Base-by-base conservation (phyloP, 768 basidiomycete species). In the Trametes cinnabarina region DNA sequence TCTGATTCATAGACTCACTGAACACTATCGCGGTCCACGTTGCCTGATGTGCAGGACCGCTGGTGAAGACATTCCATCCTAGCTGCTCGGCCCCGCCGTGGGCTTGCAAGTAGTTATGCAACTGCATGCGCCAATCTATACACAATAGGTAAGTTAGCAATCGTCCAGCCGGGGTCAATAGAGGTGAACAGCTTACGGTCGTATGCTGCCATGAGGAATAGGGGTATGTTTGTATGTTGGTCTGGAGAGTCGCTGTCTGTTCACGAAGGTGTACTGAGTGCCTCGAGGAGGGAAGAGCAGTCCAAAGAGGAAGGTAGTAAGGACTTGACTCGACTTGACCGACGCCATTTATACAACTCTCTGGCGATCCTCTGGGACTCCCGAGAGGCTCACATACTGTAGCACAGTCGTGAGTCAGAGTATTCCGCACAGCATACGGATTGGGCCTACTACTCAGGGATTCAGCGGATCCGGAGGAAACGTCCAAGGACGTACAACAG, bases 51-150 rank as follows among this genome's bases (percentile, higher is more conserved):
- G 57, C 51, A 15, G 66, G 68, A 26, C 70, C 70, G 1, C 57
- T 25, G 37, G 63, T 57, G 51, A 51, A 61, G 1, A 66, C 55
- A 37, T 68, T 63, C 70, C 70, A 71, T 22, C 53, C 56, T 4
- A 71, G 58, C 35, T 62, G 48, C 12, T 54, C 60, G 7, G 62
- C 48, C 25, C 66, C 66, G 4, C 66, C 67, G 54, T 68, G 65
- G 22, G 58, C 58, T 47, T 71, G 70, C 48, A 71, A 65, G 61
- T 59, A 69, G 65, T 70, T 71, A 62, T 71, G 69, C 56, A 71
- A 66, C 37, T 65, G 59, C 67, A 69, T 71, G 41, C 68, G 68
- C 63, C 66, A 69, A 62, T 71, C 70, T 70, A 20, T 25, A 41
- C 11, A 23, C 7, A 7, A 41, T 10, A 19, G n/a, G 26, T 48